Evolutionary conservation across 768 basidiomycete genomes (phyloP), one percentile per base, ranked within the genome.

Genomic region (Suillus variegatus): DNA sequence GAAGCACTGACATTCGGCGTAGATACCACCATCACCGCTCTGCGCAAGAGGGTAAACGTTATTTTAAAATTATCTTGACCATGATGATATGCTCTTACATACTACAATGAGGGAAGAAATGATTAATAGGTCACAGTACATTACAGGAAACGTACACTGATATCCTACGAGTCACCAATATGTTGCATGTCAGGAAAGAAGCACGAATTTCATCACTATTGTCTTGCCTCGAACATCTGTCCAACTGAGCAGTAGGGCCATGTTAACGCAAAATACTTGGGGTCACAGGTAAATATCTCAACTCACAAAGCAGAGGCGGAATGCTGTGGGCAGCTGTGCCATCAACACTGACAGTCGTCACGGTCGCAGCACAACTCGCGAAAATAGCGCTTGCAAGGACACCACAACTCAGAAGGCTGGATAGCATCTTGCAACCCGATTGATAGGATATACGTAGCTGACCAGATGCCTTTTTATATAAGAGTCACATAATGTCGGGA

Each of bases 11-110:
- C 87, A 71, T 74, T 89, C 88, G 4, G 81, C 88, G 60, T 90
- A 89, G n/a, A 90, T 72, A 2, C 88, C 88, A 41, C 88, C 88
- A 66, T 90, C 88, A 22, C 87, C 87, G 66, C 88, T 88, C 87
- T 89, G 60, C 20, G 16, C 2, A 58, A 25, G 25, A 41, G 38
- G 22, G 6, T 44, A 4, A 41, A 28, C 16, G 69, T 74, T 68
- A 77, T 74, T 72, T 52, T 64, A 40, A 5, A 35, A 16, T 57
- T 4, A 9, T 46, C 20, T n/a, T 25, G 7, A 16, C 49, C 32
- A 35, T 10, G 52, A 52, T 28, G 47, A 25, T 51, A 51, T 51
- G 28, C n/a, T 64, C 76, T 70, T 72, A 82, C 81, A 67, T 79
- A 77, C 79, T 82, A 69, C 36, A 64, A 49, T 28, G 47, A 35